These are phyloP conservation scores for Neopestalotiopsis clavispora DNA, from an alignment of 2,329 filamentous ascomycete species.

Conservation along the genomic window DNA sequence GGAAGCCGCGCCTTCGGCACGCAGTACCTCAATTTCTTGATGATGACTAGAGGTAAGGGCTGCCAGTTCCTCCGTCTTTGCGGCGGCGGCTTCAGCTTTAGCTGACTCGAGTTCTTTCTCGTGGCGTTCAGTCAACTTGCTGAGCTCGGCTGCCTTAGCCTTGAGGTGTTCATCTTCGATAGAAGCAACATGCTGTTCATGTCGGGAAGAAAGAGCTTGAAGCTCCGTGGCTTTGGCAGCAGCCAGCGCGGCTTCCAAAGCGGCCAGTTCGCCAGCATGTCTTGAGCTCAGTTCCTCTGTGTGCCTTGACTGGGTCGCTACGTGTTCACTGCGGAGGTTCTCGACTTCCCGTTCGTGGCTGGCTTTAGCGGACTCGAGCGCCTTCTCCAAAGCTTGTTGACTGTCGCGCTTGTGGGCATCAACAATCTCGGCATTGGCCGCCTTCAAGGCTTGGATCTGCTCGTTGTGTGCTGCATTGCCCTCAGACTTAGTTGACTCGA, in stretches of 20 bases:
- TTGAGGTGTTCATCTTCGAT: slow-evolving; percentile 23
- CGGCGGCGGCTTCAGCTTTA: slow-evolving; percentile 18
- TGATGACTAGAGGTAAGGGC: slow-evolving; percentile 15
- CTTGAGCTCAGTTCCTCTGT: slow-evolving; percentile 27
- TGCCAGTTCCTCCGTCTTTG: slow-evolving; percentile 20
- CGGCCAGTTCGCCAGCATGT: slow-evolving; percentile 30
- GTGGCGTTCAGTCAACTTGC: slow-evolving; percentile 20
- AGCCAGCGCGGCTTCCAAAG: slow-evolving; percentile 27
- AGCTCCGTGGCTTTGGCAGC: slow-evolving; percentile 22
- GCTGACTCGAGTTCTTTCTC: slow-evolving; percentile 17
- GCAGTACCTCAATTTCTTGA: slow-evolving; percentile 19
- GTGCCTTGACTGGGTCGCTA: slow-evolving; percentile 28
- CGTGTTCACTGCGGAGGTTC: slow-evolving; percentile 31
- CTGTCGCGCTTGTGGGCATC: slow-evolving; percentile 29
- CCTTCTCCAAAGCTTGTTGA: slow-evolving; percentile 11
- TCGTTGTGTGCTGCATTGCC: slow-evolving; percentile 13
- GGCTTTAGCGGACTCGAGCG: not conserved
- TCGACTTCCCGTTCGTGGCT: slow-evolving; percentile 25
- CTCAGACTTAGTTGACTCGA: slow-evolving; percentile 37
- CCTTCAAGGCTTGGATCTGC: slow-evolving; percentile 28
- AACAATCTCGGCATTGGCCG: slow-evolving; percentile 17
- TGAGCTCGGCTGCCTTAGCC: slow-evolving; percentile 20
- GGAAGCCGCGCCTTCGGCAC: slow-evolving; percentile 15
- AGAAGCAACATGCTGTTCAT: slow-evolving; percentile 23
- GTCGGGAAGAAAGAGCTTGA: slow-evolving; percentile 21